Base-by-base conservation (phyloP, 148 eudicot genomes). In the Simmondsia chinensis region DNA sequence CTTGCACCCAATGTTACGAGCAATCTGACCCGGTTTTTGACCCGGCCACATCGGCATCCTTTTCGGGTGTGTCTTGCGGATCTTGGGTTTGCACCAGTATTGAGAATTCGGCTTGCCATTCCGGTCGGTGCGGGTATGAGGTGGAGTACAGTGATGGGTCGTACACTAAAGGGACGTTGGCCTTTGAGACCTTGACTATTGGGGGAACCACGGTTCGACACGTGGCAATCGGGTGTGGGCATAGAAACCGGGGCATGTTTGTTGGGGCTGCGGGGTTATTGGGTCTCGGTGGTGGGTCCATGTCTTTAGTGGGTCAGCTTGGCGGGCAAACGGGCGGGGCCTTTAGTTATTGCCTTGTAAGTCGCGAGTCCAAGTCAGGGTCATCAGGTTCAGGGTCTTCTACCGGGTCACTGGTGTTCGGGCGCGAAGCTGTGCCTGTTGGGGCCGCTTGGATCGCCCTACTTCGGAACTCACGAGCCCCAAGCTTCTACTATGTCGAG, bases 11-110 rank as follows among this genome's bases (percentile, higher is more conserved):
- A 21, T 88, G 96, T 15, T 88, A 88, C 56, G 64, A 46, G 17
- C 96, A 88, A n/a, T 61, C 91, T 39, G 96, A 88, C 77, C 96
- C 96, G 28, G 77, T 88, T 0, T 88, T 88, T 43, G 74, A 88
- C 79, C 96, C 96, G 29, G 43, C 86, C 5, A 48, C 36, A 14
- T 88, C 96, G 3, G 68, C 72, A n/a, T 77, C 94, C 1, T 88
- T 74, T 40, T 25, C 76, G 9, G 71, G 70, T 1, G 79, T 88
- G 1, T 57, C 83, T 0, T 88, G 96, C 51, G 25, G 62, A 8
- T 80, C 96, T 4, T 24, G 64, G 1, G 76, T 72, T 1, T 88
- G 96, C 19, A 46, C 56, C 17, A 80, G 73, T 6, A 50, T 83
- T 1, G 68, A 79, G 43, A 79, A 67, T 8, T 55, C 76, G 13